Percentiles rank a stretch among this genome's conserved stretches.
Conservation (phyloP, 192 early-diverging fungal genomes). For the Spizellomyces sp. region DNA sequence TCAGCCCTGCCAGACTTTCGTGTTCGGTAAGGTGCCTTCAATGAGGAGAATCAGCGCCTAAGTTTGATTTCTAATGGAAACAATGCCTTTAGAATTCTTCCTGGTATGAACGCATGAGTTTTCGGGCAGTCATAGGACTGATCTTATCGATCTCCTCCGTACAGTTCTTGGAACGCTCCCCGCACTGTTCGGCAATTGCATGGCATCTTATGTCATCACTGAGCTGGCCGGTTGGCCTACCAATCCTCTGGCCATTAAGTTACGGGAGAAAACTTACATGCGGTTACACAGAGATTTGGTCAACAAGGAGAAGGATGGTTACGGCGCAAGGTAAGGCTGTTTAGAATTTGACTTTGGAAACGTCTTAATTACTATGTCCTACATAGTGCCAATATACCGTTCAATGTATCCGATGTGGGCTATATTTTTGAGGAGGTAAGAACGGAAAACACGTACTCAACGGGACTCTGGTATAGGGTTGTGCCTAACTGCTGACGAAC, state of each 20-base stretch:
- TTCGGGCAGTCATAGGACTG: neutral
- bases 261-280: constrained; percentile 70
- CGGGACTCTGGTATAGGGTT: neutral
- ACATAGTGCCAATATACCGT: constrained; percentile 31
- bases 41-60: neutral
- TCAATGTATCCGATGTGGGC: constrained; percentile 74
- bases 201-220: constrained; percentile 84
- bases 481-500: neutral
- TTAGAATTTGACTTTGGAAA: constrained; percentile 3
- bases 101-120: neutral
- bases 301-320: constrained; percentile 53
- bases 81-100: neutral
- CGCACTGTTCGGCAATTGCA: constrained; percentile 90
- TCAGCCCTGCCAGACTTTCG: constrained; percentile 93
- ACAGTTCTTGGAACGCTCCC: constrained; percentile 80
- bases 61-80: neutral
- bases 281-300: constrained; percentile 75
- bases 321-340: constrained; percentile 32
- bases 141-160: constrained; percentile 4
- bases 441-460: constrained; percentile 12
- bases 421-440: constrained; percentile 82
- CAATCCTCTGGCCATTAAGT: constrained; percentile 48
- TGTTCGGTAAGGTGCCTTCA: constrained; percentile 49
- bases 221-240: constrained; percentile 46
- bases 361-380: constrained; percentile 16